Evolutionary conservation across 2,329 filamentous ascomycete genomes (phyloP).

Genomic region (Coleophoma eucalyptorum): DNA sequence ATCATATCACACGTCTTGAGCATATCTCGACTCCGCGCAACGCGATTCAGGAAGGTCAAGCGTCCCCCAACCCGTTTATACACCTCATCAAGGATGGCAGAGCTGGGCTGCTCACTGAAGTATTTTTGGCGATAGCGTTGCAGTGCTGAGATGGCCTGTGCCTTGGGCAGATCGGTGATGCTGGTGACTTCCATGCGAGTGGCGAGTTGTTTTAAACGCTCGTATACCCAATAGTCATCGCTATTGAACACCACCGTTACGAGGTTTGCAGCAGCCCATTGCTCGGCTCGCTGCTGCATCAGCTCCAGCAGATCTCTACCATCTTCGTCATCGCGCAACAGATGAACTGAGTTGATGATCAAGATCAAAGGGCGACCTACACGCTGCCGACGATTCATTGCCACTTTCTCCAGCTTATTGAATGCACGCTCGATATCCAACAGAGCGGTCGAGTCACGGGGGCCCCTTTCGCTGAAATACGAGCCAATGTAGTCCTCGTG

Average conservation of each 20-base stretch:
- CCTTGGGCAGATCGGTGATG: conserved; percentile 77
- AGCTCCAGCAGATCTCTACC: conserved; percentile 92
- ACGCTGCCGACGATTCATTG: conserved; percentile 62
- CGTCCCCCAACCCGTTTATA: conserved; percentile 87
- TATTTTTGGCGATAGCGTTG: conserved; percentile 78
- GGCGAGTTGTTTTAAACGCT: conserved; percentile 85
- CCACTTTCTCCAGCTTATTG: conserved; percentile 97
- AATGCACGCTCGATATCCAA: conserved; percentile 94
- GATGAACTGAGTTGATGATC: conserved; percentile 91
- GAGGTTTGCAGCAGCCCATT: conserved; percentile 90
- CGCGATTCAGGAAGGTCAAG: conserved; percentile 80
- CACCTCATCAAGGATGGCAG: conserved; percentile 64
- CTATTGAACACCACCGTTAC: conserved; percentile 93
- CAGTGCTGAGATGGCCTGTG: conserved; percentile 72
- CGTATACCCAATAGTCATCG: conserved; percentile 98
- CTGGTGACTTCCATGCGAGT: conserved; percentile 93
- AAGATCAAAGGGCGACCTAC: conserved; percentile 72
- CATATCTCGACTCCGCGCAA: conserved; percentile 86
- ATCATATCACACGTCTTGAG: conserved; percentile 71
- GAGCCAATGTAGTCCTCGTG: conserved; percentile 97
- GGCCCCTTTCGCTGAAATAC: conserved; percentile 91
- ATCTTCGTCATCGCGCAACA: conserved; percentile 86
- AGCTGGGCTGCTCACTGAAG: conserved; percentile 56
- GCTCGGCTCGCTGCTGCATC: conserved; percentile 90
- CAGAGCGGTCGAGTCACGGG: conserved; percentile 85